Percentiles rank a stretch among this genome's conserved stretches.
Conservation (phyloP, 352 stramenopile species). For the Pythium insidiosum region DNA sequence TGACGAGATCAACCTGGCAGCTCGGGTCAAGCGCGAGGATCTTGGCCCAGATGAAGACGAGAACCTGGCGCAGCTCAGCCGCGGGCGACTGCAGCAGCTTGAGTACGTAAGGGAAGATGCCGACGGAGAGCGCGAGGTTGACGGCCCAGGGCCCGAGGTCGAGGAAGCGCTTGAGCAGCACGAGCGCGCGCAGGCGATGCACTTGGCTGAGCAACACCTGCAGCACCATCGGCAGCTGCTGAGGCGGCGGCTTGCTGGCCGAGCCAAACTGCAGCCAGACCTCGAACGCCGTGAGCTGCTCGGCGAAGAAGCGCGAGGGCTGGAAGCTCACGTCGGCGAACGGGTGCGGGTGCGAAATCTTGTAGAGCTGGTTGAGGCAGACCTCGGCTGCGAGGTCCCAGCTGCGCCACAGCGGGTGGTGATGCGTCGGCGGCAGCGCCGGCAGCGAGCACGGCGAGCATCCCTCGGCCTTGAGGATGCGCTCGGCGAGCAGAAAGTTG, state of each 20-base stretch:
- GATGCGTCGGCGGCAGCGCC: slow-evolving; percentile 89
- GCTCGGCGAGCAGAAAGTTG: slow-evolving; percentile 97
- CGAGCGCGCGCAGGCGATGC: slow-evolving; percentile 94
- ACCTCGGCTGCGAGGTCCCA: slow-evolving; percentile 98
- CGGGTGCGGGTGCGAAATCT: slow-evolving; percentile 60
- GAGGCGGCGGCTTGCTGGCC: slow-evolving; percentile 84
- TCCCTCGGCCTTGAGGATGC: slow-evolving; percentile 91
- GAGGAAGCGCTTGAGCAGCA: slow-evolving; percentile 95
- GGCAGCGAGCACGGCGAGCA: slow-evolving; percentile 90
- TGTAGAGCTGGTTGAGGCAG: slow-evolving; percentile 94
- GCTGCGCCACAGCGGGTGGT: slow-evolving; percentile 97
- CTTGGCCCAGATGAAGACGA: slow-evolving; percentile 91
- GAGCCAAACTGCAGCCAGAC: slow-evolving; percentile 97
- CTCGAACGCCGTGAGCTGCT: slow-evolving; percentile 98
- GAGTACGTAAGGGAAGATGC: slow-evolving; percentile 98
- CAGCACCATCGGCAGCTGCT: slow-evolving; percentile 98
- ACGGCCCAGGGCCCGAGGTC: slow-evolving; percentile 91
- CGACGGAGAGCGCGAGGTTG: slow-evolving; percentile 90
- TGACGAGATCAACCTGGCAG: slow-evolving; percentile 95
- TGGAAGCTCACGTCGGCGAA: slow-evolving; percentile 65
- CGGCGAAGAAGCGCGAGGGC: slow-evolving; percentile 95
- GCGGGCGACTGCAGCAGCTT: slow-evolving; percentile 95
- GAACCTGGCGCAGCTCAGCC: slow-evolving; percentile 93
- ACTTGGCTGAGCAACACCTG: slow-evolving; percentile 96
- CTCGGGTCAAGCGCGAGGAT: slow-evolving; percentile 96